These are phyloP conservation scores for Chenopodium berlandieri DNA, from an alignment of 148 eudicot genomes.

Conservation along the genomic window DNA sequence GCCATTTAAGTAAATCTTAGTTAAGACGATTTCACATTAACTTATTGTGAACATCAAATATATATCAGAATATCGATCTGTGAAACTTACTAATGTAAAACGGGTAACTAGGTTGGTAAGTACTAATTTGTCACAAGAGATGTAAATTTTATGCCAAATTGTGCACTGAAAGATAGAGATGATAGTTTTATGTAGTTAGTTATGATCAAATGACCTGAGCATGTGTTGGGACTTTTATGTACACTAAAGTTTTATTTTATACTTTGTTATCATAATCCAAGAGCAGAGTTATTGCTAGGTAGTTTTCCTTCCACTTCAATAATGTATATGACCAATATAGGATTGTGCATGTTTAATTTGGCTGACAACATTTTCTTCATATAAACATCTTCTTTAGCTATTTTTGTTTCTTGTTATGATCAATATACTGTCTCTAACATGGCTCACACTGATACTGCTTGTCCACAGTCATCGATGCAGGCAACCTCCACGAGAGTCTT, in stretches of 20 bases:
- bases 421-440: constrained; percentile 25
- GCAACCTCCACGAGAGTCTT: constrained; percentile 70
- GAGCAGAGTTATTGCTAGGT: too few species aligned
- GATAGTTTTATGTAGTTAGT: background rate
- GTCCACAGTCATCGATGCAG: constrained; percentile 55
- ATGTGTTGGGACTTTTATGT: constrained; percentile 3
- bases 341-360: constrained; percentile 9
- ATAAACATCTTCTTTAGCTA: background rate
- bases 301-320: too few species aligned
- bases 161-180: background rate
- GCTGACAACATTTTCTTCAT: background rate
- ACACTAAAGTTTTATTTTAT: constrained; percentile 2
- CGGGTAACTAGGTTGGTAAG: too few species aligned
- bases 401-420: background rate
- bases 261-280: background rate
- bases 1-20: too few species aligned
- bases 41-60: too few species aligned
- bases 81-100: too few species aligned
- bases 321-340: background rate
- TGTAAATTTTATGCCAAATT: constrained; percentile 5
- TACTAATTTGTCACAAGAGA: too few species aligned
- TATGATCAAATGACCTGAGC: constrained; percentile 29
- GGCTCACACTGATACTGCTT: constrained; percentile 43
- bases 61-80: too few species aligned
- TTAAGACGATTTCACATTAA: too few species aligned